These are phyloP conservation scores for Ustilago shanxiensis DNA, from an alignment of 1,284 basidiomycete species.

Conservation along the genomic window DNA sequence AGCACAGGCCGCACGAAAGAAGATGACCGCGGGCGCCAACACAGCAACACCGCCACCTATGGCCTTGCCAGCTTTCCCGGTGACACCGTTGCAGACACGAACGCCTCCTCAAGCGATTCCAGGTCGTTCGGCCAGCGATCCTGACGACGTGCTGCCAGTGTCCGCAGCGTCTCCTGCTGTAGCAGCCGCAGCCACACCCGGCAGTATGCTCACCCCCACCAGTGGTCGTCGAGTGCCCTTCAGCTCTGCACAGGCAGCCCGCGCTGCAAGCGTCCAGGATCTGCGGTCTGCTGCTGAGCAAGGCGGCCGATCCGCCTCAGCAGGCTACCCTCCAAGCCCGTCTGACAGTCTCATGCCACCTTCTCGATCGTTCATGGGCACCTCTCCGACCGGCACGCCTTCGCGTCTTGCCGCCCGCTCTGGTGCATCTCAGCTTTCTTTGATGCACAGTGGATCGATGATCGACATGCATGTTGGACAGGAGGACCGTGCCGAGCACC, in stretches of 20 bases:
- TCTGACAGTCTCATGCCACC: constrained; percentile 58
- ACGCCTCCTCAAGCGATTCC: constrained; percentile 23
- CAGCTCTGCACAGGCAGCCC: constrained; percentile 35
- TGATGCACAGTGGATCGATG: constrained; percentile 70
- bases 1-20: constrained; percentile 53
- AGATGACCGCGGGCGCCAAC: constrained; percentile 26
- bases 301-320: constrained; percentile 29
- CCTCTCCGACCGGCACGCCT: constrained; percentile 46
- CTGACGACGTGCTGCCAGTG: constrained; percentile 25
- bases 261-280: constrained; percentile 56
- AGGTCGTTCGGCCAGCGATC: constrained; percentile 24
- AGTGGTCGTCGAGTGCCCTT: constrained; percentile 32
- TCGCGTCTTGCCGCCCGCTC: constrained; percentile 41
- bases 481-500: constrained; percentile 55
- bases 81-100: constrained; percentile 32
- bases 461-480: constrained; percentile 72
- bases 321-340: constrained; percentile 34
- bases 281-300: constrained; percentile 46
- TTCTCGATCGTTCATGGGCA: constrained; percentile 52
- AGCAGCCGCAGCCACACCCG: neutral
- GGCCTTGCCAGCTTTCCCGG: constrained; percentile 20
- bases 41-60: constrained; percentile 22
- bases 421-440: constrained; percentile 62
- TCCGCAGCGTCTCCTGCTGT: neutral
- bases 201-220: constrained; percentile 17